Evolutionary conservation across 2,329 filamentous ascomycete genomes (phyloP).

Genomic region (Trichoderma sp.): DNA sequence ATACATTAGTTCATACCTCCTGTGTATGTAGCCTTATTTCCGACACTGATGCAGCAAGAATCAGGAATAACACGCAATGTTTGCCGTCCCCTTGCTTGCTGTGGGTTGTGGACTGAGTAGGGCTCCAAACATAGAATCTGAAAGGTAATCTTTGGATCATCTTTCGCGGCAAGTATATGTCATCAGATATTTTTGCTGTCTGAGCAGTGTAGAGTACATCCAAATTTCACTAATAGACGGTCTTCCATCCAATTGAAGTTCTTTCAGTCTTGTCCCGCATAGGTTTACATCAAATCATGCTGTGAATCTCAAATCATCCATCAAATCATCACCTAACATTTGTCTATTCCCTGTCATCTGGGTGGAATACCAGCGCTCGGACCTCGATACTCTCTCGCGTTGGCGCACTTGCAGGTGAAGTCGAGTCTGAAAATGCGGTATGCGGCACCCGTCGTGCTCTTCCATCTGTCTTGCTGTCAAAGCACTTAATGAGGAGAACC

Average conservation of each 20-base stretch:
- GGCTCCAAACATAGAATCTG: neutral
- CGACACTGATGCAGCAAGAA: neutral
- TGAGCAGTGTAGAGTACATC: neutral
- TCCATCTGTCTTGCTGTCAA: constrained; percentile 58
- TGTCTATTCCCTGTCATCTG: constrained; percentile 38
- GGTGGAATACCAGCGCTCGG: constrained; percentile 54
- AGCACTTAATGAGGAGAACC: constrained; percentile 62
- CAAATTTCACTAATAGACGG: neutral
- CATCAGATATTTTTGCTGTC: neutral
- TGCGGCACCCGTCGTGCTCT: constrained; percentile 56
- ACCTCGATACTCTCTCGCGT: constrained; percentile 64
- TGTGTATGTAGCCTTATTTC: neutral
- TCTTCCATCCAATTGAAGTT: neutral
- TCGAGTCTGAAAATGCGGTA: constrained; percentile 53
- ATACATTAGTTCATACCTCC: neutral
- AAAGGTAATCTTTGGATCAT: neutral
- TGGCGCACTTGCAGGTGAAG: constrained; percentile 40
- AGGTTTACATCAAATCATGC: neutral
- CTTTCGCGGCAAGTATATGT: neutral
- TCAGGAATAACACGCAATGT: neutral
- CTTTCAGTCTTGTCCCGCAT: neutral
- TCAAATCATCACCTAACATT: neutral
- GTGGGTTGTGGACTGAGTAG: neutral
- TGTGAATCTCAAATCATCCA: neutral
- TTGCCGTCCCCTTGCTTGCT: neutral